These are phyloP conservation scores for Phlyctochytrium bullatum DNA, from an alignment of 192 early-diverging fungal species.

Conservation along the genomic window DNA sequence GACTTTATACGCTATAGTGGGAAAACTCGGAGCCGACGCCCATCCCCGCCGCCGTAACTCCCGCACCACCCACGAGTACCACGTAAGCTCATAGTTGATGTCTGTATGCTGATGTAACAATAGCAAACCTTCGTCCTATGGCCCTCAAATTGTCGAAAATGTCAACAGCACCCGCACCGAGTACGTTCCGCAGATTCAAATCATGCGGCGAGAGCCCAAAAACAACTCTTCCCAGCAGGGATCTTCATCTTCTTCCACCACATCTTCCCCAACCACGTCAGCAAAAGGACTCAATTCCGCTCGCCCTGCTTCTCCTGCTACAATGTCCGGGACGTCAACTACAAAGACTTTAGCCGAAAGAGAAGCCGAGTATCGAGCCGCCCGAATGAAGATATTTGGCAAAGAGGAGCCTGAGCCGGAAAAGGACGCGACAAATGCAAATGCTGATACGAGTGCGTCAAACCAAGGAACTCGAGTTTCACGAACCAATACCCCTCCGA, in stretches of 20 bases:
- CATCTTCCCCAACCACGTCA: conserved; percentile 10
- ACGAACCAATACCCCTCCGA: neutral
- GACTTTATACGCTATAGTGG: neutral
- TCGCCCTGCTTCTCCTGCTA: neutral
- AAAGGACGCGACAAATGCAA: neutral
- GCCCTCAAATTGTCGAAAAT: conserved; percentile 2
- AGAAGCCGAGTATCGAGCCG: conserved; percentile 18
- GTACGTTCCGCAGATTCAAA: conserved; percentile 10
- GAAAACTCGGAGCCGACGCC: neutral
- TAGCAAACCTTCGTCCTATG: neutral
- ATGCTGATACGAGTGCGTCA: neutral
- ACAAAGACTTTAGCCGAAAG: conserved; percentile 11
- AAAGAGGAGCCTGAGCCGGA: conserved; percentile 5
- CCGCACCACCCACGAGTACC: neutral
- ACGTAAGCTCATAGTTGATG: neutral
- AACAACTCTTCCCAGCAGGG: neutral
- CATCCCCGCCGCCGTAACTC: neutral
- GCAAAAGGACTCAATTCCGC: neutral
- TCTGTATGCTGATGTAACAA: neutral
- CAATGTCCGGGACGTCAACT: neutral
- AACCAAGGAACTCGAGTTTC: neutral
- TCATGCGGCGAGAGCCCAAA: conserved; percentile 10
- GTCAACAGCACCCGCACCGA: conserved; percentile 4
- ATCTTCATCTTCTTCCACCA: neutral
- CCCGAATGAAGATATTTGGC: conserved; percentile 19